Conservation (phyloP, 352 stramenopile genomes). For the Phytophthora vignae region DNA sequence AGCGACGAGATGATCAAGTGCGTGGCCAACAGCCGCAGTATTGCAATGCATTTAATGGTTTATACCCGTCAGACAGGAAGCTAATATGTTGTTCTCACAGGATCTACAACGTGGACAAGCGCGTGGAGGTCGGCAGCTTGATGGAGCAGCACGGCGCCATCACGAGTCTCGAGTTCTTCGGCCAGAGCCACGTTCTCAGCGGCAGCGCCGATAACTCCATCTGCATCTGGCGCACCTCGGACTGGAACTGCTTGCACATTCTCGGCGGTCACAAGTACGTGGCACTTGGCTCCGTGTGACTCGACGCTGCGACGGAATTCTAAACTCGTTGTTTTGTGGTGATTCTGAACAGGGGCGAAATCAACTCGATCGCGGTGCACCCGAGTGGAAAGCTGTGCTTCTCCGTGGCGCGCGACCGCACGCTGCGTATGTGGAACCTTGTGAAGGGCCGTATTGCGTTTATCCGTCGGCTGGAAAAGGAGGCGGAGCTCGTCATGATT, state of each 20-base stretch:
- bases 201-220: slow-evolving; percentile 90
- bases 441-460: slow-evolving; percentile 90
- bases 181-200: slow-evolving; percentile 88
- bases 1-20: slow-evolving; percentile 92
- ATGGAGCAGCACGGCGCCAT: slow-evolving; percentile 91
- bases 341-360: slow-evolving; percentile 58
- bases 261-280: slow-evolving; percentile 88
- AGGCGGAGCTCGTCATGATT: slow-evolving; percentile 79
- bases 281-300: not conserved
- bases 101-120: slow-evolving; percentile 91
- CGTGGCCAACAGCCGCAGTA: slow-evolving; percentile 7
- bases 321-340: not conserved
- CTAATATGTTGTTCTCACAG: slow-evolving; percentile 34
- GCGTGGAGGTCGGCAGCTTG: slow-evolving; percentile 85
- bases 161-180: slow-evolving; percentile 89
- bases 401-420: slow-evolving; percentile 83
- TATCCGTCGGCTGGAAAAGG: slow-evolving; percentile 86
- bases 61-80: slow-evolving; percentile 1
- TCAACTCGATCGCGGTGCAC: slow-evolving; percentile 88
- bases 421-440: slow-evolving; percentile 92
- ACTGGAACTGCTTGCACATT: slow-evolving; percentile 92
- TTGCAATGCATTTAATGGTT: slow-evolving; percentile 5
- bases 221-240: slow-evolving; percentile 90
- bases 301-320: not conserved
- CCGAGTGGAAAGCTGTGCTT: slow-evolving; percentile 91